Base-by-base conservation (phyloP, 2,329 filamentous ascomycete species). In the Stemphylium lycopersici region DNA sequence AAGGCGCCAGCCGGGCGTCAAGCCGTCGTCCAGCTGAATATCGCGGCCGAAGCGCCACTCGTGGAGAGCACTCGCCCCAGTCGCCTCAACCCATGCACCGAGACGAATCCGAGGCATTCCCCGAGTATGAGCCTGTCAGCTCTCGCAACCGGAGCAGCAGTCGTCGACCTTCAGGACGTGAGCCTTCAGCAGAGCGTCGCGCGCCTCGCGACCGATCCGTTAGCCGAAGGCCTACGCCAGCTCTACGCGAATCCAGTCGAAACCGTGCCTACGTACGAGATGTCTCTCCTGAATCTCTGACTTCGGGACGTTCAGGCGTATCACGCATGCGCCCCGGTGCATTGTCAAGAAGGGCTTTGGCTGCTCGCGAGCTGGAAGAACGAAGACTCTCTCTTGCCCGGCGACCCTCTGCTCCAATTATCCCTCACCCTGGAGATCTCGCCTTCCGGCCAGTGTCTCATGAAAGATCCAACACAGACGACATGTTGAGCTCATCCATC, bases 321-420 rank as follows among this genome's bases (percentile, higher is more conserved):
- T 55, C 66, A 18, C 65, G 61, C 33, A 48, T 61, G 29, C 61
- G 70, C 54, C 62, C 65, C 13, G 58, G 65, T 15, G 66, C 66
- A n/a, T 59, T 77, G 53, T 75, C 71, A 48, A 76, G 75, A 55
- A 80, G 78, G 61, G 77, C 77, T 56, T 66, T 78, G 16, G 80
- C 78, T 8, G 91, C 92, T 6, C 87, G 89, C 42, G 93, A 97
- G 74, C 84, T 98, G 0, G 93, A 97, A 74, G 90, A 95, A 67
- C 87, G 93, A 24, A 87, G 93, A 53, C 86, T 90, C 69, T 97
- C 93, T 12, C 63, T 75, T 32, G 91, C 90, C 16, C 85, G 90
- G 50, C 85, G 91, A 44, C 90, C 91, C 3, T 90, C 90, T 20
- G 91, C 88, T 2, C 91, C 91, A 0, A 79, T 86, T 0, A 96